These are phyloP conservation scores for Nakaseomyces glabratus DNA, from an alignment of 1,139 yeast species.

Conservation along the genomic window DNA sequence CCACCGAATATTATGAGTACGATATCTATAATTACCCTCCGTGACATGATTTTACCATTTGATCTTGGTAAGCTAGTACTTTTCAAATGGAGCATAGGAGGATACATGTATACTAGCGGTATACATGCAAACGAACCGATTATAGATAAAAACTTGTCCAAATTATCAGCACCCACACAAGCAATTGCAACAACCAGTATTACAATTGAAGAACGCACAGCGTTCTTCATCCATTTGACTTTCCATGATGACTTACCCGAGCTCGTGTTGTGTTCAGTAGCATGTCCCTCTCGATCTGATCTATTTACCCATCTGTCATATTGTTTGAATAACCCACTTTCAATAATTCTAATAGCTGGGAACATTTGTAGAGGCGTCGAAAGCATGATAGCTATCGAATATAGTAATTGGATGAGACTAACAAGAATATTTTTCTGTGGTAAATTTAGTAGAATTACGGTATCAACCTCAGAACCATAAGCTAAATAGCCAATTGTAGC, in stretches of 20 bases:
- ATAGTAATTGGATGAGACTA: slow-evolving; percentile 54
- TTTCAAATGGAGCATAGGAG: slow-evolving; percentile 58
- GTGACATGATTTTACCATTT: slow-evolving; percentile 18
- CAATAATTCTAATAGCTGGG: slow-evolving; percentile 68
- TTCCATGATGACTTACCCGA: slow-evolving; percentile 43
- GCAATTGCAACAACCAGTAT: slow-evolving; percentile 44
- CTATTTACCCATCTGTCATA: slow-evolving; percentile 23
- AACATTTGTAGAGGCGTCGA: slow-evolving; percentile 70
- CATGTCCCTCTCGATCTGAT: background rate
- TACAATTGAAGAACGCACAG: slow-evolving; percentile 47
- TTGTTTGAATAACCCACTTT: slow-evolving; percentile 46
- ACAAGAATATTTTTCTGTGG: slow-evolving; percentile 60
- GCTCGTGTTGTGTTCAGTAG: background rate
- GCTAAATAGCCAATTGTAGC: slow-evolving; percentile 64
- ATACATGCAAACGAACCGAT: slow-evolving; percentile 78
- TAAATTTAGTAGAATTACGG: slow-evolving; percentile 60
- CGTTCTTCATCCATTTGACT: slow-evolving; percentile 61
- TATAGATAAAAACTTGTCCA: slow-evolving; percentile 66
- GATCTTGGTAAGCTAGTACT: slow-evolving; percentile 29
- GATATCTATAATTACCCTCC: slow-evolving; percentile 35
- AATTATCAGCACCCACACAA: slow-evolving; percentile 53
- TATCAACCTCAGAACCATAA: slow-evolving; percentile 56
- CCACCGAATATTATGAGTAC: slow-evolving; percentile 47
- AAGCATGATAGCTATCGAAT: slow-evolving; percentile 62
- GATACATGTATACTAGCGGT: slow-evolving; percentile 75